Percentiles rank a stretch among this genome's conserved stretches.
These are phyloP conservation scores for Postia placenta DNA, from an alignment of 768 basidiomycete species.

Conservation along the genomic window DNA sequence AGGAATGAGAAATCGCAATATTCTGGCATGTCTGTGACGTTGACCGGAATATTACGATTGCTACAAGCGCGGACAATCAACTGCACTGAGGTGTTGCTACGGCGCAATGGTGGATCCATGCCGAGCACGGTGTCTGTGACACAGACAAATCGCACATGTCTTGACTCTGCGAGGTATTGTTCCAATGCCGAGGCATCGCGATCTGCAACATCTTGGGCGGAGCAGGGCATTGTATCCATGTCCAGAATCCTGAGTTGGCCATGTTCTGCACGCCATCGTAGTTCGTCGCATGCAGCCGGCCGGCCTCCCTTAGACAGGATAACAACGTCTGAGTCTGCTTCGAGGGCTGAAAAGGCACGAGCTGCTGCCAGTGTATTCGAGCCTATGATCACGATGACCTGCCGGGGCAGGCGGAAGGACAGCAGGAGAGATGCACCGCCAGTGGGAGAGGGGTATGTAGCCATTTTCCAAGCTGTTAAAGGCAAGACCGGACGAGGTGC, in stretches of 20 bases:
- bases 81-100: constrained; percentile 47
- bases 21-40: constrained; percentile 80
- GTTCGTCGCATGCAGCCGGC: constrained; percentile 56
- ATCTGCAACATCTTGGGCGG: constrained; percentile 14
- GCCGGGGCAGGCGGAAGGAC: constrained; percentile 57
- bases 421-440: constrained; percentile 74
- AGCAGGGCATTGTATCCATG: constrained; percentile 40
- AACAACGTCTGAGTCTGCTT: constrained; percentile 69
- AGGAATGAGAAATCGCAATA: constrained; percentile 89
- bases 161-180: constrained; percentile 33
- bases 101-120: constrained; percentile 25
- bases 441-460: constrained; percentile 24
- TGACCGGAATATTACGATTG: constrained; percentile 62
- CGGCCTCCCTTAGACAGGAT: constrained; percentile 52
- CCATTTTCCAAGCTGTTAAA: constrained; percentile 11
- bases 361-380: constrained; percentile 74
- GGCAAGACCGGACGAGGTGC: too few relatives aligned
- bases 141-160: constrained; percentile 52
- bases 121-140: constrained; percentile 73
- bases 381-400: constrained; percentile 67
- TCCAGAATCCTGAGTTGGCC: constrained; percentile 55
- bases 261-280: constrained; percentile 54
- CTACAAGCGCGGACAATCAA: constrained; percentile 52
- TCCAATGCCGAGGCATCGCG: constrained; percentile 42
- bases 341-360: constrained; percentile 77